Evolutionary conservation across 2,329 filamentous ascomycete species (phyloP), one percentile per base, ranked within the genome.

Genomic region (Dryadomyces sulphureus): DNA sequence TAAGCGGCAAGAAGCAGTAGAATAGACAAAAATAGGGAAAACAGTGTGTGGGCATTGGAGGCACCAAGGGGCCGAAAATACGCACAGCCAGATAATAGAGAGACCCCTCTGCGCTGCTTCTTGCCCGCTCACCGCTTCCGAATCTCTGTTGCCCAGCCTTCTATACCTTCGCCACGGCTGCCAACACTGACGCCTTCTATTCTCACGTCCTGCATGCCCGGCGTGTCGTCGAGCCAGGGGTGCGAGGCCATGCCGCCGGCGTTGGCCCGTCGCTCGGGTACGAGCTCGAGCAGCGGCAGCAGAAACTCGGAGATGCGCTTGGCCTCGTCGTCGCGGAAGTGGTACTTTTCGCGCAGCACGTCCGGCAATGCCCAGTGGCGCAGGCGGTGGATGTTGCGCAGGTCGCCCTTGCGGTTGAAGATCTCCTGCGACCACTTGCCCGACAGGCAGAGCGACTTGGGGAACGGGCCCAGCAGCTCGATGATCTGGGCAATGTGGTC

Each of bases 401-500:
- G 75, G 62, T 98, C 92, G 55, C 92, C 92, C 64, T 94, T 94
- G 54, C 92, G 80, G 62, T 95, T 96, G 71, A 98, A 98, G 52
- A 98, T 98, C 62, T 96, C 92, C 63, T 95, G 90, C 14, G 83
- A 89, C 92, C 92, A 96, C 65, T 95, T 95, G 44, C 92, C 92
- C 1, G 84, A 83, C 46, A 94, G 75, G 63, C 87, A 95, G 43
- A 96, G 74, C 5, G 85, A 84, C 62, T 94, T 93, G 45, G 92
- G 90, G 60, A 96, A 96, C 1, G 84, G 81, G 8, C 92, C 92
- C 17, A 98, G 78, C 5, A 98, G 74, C 64, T 98, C 92, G 60
- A 98, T 96, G 57, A 98, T 96, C 61, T 98, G 92, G 9, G 92
- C 92, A 54, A 98, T 95, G 66, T 98, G 92, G 60, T 98, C 92